A percentile compares a stretch with the other conserved stretches of the same genome.
These are phyloP conservation scores for Trichomonas tenax DNA, from an alignment of 208 protist species.

Conservation along the genomic window DNA sequence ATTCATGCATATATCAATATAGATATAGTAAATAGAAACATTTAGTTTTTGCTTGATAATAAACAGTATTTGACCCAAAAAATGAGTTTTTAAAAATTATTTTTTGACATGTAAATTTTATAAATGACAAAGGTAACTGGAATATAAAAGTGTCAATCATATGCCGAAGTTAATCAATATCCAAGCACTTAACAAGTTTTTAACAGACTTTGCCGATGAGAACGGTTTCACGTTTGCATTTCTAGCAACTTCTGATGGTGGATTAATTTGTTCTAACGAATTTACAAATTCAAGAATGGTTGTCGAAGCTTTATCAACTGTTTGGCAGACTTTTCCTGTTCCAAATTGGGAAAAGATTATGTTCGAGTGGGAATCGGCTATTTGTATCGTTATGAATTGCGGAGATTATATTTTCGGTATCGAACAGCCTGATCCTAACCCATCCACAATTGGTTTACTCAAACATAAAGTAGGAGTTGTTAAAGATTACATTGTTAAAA, in stretches of 20 bases:
- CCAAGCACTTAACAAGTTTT: background rate
- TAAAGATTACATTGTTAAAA: background rate
- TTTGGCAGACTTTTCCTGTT: background rate
- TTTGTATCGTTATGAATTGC: background rate
- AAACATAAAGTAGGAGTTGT: background rate
- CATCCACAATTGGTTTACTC: background rate
- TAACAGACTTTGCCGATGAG: background rate
- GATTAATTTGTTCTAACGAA: conserved; percentile 1
- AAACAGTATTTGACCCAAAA: too few species aligned
- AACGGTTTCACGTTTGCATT: background rate
- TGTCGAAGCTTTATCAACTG: background rate
- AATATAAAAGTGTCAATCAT: too few species aligned
- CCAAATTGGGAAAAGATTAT: background rate
- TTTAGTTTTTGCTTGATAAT: too few species aligned
- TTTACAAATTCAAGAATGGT: conserved; percentile 8
- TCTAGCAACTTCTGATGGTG: background rate
- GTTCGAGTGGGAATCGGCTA: background rate
- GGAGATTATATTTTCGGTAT: background rate
- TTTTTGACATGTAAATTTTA: too few species aligned
- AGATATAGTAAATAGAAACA: too few species aligned
- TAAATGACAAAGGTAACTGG: too few species aligned
- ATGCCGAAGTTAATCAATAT: background rate
- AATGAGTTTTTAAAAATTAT: too few species aligned
- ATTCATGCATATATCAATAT: too few species aligned
- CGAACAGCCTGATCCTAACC: background rate